Base-by-base conservation (phyloP, 257 asterid genomes). In the Oldenlandia corymbosa region DNA sequence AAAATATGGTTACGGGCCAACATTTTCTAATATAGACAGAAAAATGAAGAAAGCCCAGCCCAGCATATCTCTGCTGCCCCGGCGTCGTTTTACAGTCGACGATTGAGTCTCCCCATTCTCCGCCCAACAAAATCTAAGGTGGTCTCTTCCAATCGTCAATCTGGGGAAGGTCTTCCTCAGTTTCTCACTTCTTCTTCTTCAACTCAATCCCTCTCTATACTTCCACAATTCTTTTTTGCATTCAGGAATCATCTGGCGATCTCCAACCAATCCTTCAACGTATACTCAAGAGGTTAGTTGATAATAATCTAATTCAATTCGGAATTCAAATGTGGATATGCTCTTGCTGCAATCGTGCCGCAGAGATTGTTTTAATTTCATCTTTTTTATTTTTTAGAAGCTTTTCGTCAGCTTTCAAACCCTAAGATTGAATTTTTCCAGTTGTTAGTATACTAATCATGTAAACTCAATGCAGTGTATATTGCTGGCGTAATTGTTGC, bases 401-500 rank as follows among this genome's bases (percentile, higher is more conserved):
- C 45, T 32, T 12, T 57, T 57, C 18, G 21, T 8, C 10, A 7
- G 5, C 2, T 37, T n/a, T 4, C 37, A 51, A 51, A 46, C 60
- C 73, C 73, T 68, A 41, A 51, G 17, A n/a, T 59, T 26, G 28
- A 16, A 16, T 59, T 60, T 27, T 8, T 28, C 17, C 32, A n/a
- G n/a, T n/a, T n/a, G n/a, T 11, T 7, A 41, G 53, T 28, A 4
- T 9, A 31, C 27, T 58, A 14, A 20, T 63, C 42, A 54, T 23
- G 45, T 52, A 28, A 18, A 5, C 18, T 31, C 17, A 7, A 51
- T 43, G 64, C 72, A 63, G 58, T 13, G n/a, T n/a, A 51, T 48
- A 62, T n/a, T 24, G 65, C 37, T 39, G 34, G 61, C 36, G 46
- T 59, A 60, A 32, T n/a, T 51, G n/a, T 66, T 66, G 52, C 24